Percentiles rank a stretch among this genome's conserved stretches.
Conservation (phyloP, 192 early-diverging fungal genomes). For the Backusella sp. region DNA sequence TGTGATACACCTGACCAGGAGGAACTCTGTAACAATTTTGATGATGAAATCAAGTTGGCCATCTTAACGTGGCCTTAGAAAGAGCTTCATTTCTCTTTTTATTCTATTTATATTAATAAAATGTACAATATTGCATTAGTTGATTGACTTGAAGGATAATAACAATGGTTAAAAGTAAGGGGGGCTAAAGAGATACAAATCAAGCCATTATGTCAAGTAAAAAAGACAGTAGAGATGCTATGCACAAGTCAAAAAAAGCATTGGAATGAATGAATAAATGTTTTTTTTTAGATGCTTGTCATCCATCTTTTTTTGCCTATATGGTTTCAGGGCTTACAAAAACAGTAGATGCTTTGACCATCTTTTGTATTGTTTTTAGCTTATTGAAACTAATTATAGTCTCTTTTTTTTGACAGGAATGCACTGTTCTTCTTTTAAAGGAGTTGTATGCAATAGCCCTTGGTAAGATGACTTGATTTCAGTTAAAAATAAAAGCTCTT, state of each 20-base stretch:
- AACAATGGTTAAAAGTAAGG: neutral
- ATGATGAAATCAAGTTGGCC: constrained; percentile 29
- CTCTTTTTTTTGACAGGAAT: neutral
- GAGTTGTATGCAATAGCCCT: neutral
- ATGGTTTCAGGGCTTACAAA: neutral
- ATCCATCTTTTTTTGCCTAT: neutral
- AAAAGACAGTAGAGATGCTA: neutral
- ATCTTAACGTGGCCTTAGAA: constrained; percentile 39
- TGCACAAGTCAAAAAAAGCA: neutral
- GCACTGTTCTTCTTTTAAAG: neutral
- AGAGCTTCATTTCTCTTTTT: neutral
- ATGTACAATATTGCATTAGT: neutral
- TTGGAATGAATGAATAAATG: neutral
- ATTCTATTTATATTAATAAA: neutral
- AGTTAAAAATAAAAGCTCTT: neutral
- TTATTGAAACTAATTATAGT: neutral
- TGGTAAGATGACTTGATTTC: neutral
- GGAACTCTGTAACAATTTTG: constrained; percentile 31
- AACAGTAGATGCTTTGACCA: neutral
- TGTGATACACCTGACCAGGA: constrained; percentile 20
- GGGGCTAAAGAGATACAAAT: neutral
- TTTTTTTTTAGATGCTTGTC: neutral
- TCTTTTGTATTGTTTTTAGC: constrained; percentile 1
- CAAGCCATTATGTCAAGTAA: neutral
- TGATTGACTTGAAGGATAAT: neutral